Evolutionary conservation across 2,329 filamentous ascomycete species (phyloP), one percentile per base, ranked within the genome.

Genomic region (Microcera coccophila): DNA sequence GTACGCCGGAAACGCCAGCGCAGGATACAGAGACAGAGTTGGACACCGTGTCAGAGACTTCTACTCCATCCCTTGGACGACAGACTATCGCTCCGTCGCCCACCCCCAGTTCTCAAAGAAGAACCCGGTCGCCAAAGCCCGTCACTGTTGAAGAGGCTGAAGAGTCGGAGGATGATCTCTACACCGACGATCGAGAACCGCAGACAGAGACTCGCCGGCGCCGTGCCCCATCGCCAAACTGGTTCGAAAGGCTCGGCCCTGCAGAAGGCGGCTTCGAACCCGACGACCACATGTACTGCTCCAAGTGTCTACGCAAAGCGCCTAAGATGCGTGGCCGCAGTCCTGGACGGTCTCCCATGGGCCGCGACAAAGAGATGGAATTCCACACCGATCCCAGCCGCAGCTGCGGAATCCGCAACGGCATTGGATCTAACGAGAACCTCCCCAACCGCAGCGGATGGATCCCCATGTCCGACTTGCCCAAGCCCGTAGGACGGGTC

Each of bases 401-500:
- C 8, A 55, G 59, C 39, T 64, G 61, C 24, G 40, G 44, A 4
- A 64, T 64, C 31, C 54, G 54, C 11, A 59, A 54, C 15, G 57
- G 45, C 1, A 24, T 45, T 2, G 59, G 61, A 2, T 42, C 18
- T 1, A 12, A 21, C 1, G 8, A 47, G 1, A 28, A 39, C 10
- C 49, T 66, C 10, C 64, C 63, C 12, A 66, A 66, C 45, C 56
- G 53, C 24, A 62, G 59, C 14, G 62, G 63, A 16, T 66, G 62
- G 62, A 57, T 66, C 15, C 48, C 44, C 5, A 43, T 36, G 2
- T 38, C 26, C 3, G 37, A 50, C 12, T 38, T 61, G 7, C 53
- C 47, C 5, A 45, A 39, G 16, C 34, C 41, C 1, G 38, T 60
- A 4, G 39, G 42, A 11, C 8, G 28, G 2, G 37, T 63, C 22